A percentile compares a stretch with the other conserved stretches of the same genome.
Evolutionary conservation across 2,329 filamentous ascomycete genomes (phyloP).

Genomic region (Arthrobotrys megalospora): DNA sequence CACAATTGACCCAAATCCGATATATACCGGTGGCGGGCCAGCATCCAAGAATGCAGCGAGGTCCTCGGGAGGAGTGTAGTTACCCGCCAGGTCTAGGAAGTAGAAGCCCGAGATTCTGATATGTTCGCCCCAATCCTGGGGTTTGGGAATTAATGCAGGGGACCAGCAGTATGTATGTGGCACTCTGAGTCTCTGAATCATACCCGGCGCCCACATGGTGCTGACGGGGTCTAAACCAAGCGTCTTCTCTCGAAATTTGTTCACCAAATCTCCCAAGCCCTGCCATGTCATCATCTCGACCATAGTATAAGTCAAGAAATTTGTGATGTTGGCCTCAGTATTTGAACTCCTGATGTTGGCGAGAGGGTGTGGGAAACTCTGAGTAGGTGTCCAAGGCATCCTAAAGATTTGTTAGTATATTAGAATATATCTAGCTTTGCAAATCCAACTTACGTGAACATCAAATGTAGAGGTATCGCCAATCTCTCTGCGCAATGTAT

Average conservation of each 20-base stretch:
- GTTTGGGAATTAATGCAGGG: slow-evolving; percentile 82
- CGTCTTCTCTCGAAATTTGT: slow-evolving; percentile 82
- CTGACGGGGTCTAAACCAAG: slow-evolving; percentile 84
- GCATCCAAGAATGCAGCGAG: slow-evolving; percentile 77
- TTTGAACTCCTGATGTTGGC: slow-evolving; percentile 85
- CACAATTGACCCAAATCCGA: slow-evolving; percentile 87
- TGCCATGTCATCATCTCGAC: slow-evolving; percentile 96
- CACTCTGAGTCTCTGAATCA: slow-evolving; percentile 81
- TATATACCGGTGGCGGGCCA: slow-evolving; percentile 82
- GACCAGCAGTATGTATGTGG: slow-evolving; percentile 96
- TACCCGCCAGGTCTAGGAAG: slow-evolving; percentile 78
- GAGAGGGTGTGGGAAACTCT: slow-evolving; percentile 86
- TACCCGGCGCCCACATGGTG: slow-evolving; percentile 84
- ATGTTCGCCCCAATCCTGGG: slow-evolving; percentile 80
- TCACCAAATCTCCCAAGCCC: slow-evolving; percentile 90
- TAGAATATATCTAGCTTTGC: not conserved
- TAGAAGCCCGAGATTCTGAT: slow-evolving; percentile 83
- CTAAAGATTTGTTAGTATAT: slow-evolving; percentile 66
- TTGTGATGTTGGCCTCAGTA: slow-evolving; percentile 81
- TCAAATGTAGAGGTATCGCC: slow-evolving; percentile 82
- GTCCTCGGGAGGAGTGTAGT: slow-evolving; percentile 77
- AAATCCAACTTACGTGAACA: slow-evolving; percentile 81
- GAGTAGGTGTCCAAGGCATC: slow-evolving; percentile 92
- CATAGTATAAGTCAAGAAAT: slow-evolving; percentile 85
- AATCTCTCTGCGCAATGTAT: slow-evolving; percentile 82